These are phyloP conservation scores for Trapa incisa DNA, from an alignment of 345 rosid genomes.

Conservation along the genomic window DNA sequence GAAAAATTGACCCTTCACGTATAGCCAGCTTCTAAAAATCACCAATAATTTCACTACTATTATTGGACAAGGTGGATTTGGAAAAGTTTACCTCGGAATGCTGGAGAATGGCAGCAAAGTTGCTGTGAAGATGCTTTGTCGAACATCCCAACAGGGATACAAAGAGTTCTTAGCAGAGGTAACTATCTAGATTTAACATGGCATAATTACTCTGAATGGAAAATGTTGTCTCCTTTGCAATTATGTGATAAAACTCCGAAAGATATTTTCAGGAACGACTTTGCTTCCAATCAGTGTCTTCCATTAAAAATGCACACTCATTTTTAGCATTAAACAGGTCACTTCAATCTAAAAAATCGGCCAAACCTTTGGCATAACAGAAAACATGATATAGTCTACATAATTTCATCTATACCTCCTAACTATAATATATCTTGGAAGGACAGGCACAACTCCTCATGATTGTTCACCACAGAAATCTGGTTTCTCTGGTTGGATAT, in stretches of 20 bases:
- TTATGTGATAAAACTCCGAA: too few species aligned
- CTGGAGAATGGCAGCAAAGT: conserved; percentile 6
- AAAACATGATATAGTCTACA: background rate
- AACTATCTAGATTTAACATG: background rate
- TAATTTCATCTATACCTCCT: background rate
- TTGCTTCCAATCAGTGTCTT: too few species aligned
- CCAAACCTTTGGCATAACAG: background rate
- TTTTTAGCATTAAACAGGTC: too few species aligned
- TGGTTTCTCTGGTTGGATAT: conserved; percentile 43
- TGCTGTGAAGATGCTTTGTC: conserved; percentile 19
- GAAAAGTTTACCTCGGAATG: conserved; percentile 15
- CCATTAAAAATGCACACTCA: too few species aligned
- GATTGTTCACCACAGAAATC: conserved; percentile 47
- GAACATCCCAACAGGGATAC: conserved; percentile 13
- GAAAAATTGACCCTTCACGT: conserved; percentile 7
- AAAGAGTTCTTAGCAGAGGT: conserved; percentile 21
- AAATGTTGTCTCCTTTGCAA: too few species aligned
- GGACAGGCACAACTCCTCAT: conserved; percentile 38
- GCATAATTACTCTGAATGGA: too few species aligned
- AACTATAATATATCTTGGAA: background rate
- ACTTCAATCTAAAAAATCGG: too few species aligned
- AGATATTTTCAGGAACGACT: too few species aligned
- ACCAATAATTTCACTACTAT: conserved; percentile 14
- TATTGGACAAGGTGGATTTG: conserved; percentile 26
- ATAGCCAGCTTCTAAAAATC: conserved; percentile 8